Evolutionary conservation across 2,329 filamentous ascomycete genomes (phyloP).

Genomic region (Talaromyces sp.): DNA sequence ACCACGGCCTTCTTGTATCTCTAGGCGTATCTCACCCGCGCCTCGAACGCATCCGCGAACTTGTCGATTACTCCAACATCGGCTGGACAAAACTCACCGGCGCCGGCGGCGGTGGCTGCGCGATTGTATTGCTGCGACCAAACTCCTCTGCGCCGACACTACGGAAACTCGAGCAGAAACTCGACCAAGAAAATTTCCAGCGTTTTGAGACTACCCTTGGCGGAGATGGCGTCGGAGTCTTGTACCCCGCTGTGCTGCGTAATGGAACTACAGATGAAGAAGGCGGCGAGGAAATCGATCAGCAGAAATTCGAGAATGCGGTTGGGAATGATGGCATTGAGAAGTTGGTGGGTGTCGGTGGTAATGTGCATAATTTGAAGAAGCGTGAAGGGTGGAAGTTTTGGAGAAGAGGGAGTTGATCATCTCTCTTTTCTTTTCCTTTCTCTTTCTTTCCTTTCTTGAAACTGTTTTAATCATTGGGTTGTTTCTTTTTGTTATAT

Average conservation of each 20-base stretch:
- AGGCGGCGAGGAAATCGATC: conserved; percentile 86
- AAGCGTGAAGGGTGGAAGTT: conserved; percentile 81
- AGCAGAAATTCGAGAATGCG: conserved; percentile 80
- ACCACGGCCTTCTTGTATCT: conserved; percentile 86
- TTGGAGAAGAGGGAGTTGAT: conserved; percentile 52
- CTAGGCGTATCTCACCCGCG: conserved; percentile 92
- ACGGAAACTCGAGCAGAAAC: conserved; percentile 56
- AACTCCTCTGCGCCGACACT: conserved; percentile 54
- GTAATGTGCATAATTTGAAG: conserved; percentile 46
- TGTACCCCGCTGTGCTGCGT: conserved; percentile 86
- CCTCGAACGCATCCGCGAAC: conserved; percentile 81
- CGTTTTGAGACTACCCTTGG: conserved; percentile 86
- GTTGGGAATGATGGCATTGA: conserved; percentile 82
- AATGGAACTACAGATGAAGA: conserved; percentile 71
- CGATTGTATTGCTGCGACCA: conserved; percentile 80
- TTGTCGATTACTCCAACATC: conserved; percentile 81
- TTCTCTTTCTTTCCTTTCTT: not conserved
- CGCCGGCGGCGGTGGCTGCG: conserved; percentile 90
- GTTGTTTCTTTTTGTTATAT: not conserved
- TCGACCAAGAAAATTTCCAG: conserved; percentile 67
- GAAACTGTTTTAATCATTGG: not conserved
- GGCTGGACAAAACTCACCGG: conserved; percentile 98
- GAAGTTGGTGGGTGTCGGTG: conserved; percentile 69
- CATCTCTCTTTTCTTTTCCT: not conserved
- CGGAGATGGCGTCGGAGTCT: conserved; percentile 86